Conservation (phyloP, 2,329 filamentous ascomycete genomes). For the Lecanicillium sp. region DNA sequence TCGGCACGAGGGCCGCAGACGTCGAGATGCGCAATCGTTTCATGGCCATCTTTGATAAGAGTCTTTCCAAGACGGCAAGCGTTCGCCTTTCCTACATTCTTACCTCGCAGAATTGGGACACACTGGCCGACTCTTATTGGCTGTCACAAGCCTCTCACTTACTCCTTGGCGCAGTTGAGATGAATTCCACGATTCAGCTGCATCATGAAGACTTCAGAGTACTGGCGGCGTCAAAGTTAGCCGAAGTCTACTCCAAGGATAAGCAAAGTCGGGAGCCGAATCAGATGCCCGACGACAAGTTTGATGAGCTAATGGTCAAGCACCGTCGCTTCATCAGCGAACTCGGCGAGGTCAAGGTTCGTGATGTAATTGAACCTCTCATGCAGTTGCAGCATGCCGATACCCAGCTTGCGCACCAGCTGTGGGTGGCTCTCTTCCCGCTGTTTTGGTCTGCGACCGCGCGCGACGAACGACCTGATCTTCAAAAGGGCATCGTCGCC, state of each 20-base stretch:
- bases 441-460: slow-evolving; percentile 87
- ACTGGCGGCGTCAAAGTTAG: slow-evolving; percentile 65
- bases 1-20: slow-evolving; percentile 86
- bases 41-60: slow-evolving; percentile 92
- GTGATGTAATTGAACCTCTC: slow-evolving; percentile 84
- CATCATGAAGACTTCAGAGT: slow-evolving; percentile 79
- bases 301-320: slow-evolving; percentile 68
- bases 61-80: slow-evolving; percentile 84
- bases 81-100: slow-evolving; percentile 85
- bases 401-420: slow-evolving; percentile 69
- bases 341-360: slow-evolving; percentile 75
- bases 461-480: slow-evolving; percentile 80
- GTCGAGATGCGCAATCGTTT: slow-evolving; percentile 96
- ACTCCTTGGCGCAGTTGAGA: slow-evolving; percentile 83
- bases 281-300: slow-evolving; percentile 72
- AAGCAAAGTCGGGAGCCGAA: slow-evolving; percentile 52
- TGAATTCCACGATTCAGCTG: slow-evolving; percentile 69
- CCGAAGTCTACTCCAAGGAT: slow-evolving; percentile 67
- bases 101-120: slow-evolving; percentile 93
- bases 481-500: slow-evolving; percentile 85
- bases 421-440: slow-evolving; percentile 89
- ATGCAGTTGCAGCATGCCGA: slow-evolving; percentile 90
- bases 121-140: slow-evolving; percentile 92
- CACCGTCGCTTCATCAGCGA: slow-evolving; percentile 81
- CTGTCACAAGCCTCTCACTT: slow-evolving; percentile 90